These are phyloP conservation scores for Physocladia obscura DNA, from an alignment of 192 early-diverging fungal species.

Conservation along the genomic window DNA sequence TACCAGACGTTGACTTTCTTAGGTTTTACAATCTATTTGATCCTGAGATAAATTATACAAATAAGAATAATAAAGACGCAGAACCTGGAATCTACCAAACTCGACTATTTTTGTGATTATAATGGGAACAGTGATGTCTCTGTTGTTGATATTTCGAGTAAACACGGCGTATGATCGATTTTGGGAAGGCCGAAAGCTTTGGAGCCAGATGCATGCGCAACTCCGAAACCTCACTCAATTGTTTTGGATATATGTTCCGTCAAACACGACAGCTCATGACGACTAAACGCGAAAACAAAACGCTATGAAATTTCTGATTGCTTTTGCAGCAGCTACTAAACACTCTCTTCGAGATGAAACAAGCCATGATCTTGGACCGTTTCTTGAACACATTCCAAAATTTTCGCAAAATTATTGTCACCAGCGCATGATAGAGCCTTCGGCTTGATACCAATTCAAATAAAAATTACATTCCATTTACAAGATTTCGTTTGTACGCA, in stretches of 20 bases:
- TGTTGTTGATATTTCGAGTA: constrained; percentile 8
- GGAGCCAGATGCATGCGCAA: constrained; percentile 2
- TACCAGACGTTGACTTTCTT: constrained; percentile 11
- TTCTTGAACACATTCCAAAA: constrained; percentile 4
- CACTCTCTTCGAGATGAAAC: constrained; percentile 78
- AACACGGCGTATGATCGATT: constrained; percentile 27
- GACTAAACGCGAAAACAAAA: constrained; percentile 34
- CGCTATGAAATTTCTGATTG: constrained; percentile 74
- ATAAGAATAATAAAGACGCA: background rate
- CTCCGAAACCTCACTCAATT: background rate
- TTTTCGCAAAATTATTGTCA: background rate
- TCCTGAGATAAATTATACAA: too few species aligned
- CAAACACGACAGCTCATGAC: background rate
- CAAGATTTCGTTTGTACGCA: background rate
- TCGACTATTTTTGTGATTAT: constrained; percentile 40
- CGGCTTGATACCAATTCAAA: background rate
- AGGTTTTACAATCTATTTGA: too few species aligned
- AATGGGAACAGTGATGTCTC: constrained; percentile 35
- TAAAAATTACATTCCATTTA: constrained; percentile 14
- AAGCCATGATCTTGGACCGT: constrained; percentile 62
- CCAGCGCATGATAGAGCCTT: background rate
- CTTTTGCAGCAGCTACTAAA: constrained; percentile 77
- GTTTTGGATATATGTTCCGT: background rate
- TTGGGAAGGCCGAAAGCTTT: constrained; percentile 33
- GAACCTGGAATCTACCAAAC: constrained; percentile 28